Evolutionary conservation across 2,329 filamentous ascomycete genomes (phyloP).

Genomic region (Escovopsis sp.): DNA sequence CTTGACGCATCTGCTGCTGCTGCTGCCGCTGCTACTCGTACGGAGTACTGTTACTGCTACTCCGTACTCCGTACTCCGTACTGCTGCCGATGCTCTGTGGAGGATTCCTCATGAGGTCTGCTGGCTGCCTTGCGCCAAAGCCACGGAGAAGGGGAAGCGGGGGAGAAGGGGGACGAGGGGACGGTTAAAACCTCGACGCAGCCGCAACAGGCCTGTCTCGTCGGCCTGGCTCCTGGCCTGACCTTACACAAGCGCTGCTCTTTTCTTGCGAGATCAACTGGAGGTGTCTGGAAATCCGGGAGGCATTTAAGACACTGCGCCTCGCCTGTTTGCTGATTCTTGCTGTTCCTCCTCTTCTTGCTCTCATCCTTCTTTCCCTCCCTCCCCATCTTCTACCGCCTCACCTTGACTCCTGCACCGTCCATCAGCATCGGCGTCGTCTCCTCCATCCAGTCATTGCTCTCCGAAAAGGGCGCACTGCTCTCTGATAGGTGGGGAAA

Average conservation of each 20-base stretch:
- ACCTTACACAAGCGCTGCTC: slow-evolving; percentile 2
- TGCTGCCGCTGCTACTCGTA: too few relatives aligned
- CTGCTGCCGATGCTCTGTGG: too few relatives aligned
- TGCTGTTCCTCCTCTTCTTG: background rate
- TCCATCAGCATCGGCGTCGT: background rate
- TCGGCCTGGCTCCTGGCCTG: slow-evolving; percentile 10
- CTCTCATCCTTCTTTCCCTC: background rate
- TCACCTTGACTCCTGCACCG: background rate
- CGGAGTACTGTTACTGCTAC: too few relatives aligned
- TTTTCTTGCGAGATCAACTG: background rate
- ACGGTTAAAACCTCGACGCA: slow-evolving; percentile 11
- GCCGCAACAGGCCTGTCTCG: slow-evolving; percentile 7
- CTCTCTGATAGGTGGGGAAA: too few relatives aligned
- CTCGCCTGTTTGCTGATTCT: slow-evolving; percentile 1
- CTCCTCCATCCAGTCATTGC: too few relatives aligned
- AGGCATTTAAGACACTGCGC: background rate
- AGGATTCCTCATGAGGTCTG: background rate
- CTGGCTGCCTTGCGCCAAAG: slow-evolving; percentile 4
- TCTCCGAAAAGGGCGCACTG: too few relatives aligned
- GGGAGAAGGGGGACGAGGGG: background rate
- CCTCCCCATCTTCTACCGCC: background rate
- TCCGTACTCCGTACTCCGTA: too few relatives aligned
- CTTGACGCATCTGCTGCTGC: too few relatives aligned
- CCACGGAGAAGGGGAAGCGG: background rate
- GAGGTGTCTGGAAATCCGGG: too few relatives aligned